A percentile compares a stretch with the other conserved stretches of the same genome.
phyloP scores from a whole-genome alignment of 1,284 basidiomycete species.

The Prillingera fragicola region DNA sequence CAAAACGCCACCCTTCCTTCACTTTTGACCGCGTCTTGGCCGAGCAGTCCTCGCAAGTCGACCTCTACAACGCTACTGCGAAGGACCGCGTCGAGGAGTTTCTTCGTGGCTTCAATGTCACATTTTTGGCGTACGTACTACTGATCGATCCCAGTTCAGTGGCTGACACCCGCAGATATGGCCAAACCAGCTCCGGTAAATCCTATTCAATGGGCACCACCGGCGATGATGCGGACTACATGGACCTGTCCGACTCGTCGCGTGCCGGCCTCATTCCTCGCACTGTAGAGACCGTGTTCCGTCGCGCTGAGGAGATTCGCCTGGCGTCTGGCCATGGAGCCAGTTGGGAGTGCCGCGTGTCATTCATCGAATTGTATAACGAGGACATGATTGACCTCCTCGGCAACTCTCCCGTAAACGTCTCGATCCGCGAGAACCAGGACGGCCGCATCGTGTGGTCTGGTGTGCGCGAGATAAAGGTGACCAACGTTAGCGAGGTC shows the following conservation, averaged over 20 bases:
- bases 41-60: constrained; percentile 73
- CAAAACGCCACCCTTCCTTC: constrained; percentile 78
- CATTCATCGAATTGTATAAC: constrained; percentile 96
- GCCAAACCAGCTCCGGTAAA: constrained; percentile 95
- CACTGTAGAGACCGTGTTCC: constrained; percentile 86
- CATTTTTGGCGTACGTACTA: constrained; percentile 71
- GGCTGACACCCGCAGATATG: constrained; percentile 53
- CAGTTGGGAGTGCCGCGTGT: constrained; percentile 54
- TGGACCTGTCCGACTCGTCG: constrained; percentile 45
- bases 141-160: too few relatives aligned
- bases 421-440: constrained; percentile 94
- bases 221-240: constrained; percentile 73
- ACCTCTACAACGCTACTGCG: constrained; percentile 76
- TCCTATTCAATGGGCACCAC: constrained; percentile 88
- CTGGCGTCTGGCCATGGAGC: constrained; percentile 66
- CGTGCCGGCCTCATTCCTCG: constrained; percentile 81
- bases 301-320: constrained; percentile 66
- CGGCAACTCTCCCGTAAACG: constrained; percentile 63
- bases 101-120: constrained; percentile 94
- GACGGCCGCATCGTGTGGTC: constrained; percentile 96
- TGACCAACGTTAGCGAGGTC: constrained; percentile 76
- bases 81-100: constrained; percentile 83
- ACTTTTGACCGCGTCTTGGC: constrained; percentile 90
- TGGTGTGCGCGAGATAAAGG: constrained; percentile 83
- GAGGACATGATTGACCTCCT: constrained; percentile 91